A percentile compares a stretch with the other conserved stretches of the same genome.
Conservation (phyloP, 73 alveolate species). For the Uronychia setigera region DNA sequence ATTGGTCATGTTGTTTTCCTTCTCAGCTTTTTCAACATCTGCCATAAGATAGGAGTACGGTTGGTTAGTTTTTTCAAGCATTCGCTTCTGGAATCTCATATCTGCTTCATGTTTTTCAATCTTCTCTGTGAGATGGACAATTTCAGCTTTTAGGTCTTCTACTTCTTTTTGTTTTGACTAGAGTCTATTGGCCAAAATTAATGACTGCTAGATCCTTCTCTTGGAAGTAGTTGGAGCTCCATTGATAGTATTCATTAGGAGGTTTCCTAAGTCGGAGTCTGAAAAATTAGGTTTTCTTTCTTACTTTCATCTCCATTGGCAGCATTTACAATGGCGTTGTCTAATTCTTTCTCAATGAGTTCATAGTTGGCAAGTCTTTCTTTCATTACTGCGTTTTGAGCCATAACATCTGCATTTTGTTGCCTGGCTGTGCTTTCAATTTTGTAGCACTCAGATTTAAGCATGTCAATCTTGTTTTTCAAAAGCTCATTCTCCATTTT, state of each 20-base stretch:
- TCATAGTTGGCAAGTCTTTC: conserved; percentile 87
- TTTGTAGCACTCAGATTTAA: conserved; percentile 84
- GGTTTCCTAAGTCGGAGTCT: conserved; percentile 37
- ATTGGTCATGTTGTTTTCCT: conserved; percentile 37
- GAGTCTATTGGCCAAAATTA: conserved; percentile 80
- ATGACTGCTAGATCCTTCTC: conserved; percentile 82
- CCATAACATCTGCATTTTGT: conserved; percentile 72
- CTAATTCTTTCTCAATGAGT: conserved; percentile 87
- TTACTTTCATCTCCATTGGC: conserved; percentile 64
- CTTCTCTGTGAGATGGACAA: conserved; percentile 45
- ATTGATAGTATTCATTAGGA: conserved; percentile 59
- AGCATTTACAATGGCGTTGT: conserved; percentile 83
- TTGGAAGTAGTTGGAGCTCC: conserved; percentile 89
- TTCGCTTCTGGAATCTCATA: conserved; percentile 55
- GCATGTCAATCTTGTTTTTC: conserved; percentile 74
- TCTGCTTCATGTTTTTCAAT: conserved; percentile 66
- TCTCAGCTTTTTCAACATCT: conserved; percentile 57
- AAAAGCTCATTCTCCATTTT: conserved; percentile 81
- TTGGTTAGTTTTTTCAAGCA: conserved; percentile 74
- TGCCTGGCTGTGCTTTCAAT: conserved; percentile 67
- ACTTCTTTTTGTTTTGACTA: conserved; percentile 78
- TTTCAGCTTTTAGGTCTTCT: conserved; percentile 59
- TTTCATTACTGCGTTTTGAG: conserved; percentile 80
- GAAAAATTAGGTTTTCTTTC: neutral
- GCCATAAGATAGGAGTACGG: conserved; percentile 61